Evolutionary conservation across 2,329 filamentous ascomycete genomes (phyloP), one percentile per base, ranked within the genome.

Genomic region (Alternaria hordeiaustralica): DNA sequence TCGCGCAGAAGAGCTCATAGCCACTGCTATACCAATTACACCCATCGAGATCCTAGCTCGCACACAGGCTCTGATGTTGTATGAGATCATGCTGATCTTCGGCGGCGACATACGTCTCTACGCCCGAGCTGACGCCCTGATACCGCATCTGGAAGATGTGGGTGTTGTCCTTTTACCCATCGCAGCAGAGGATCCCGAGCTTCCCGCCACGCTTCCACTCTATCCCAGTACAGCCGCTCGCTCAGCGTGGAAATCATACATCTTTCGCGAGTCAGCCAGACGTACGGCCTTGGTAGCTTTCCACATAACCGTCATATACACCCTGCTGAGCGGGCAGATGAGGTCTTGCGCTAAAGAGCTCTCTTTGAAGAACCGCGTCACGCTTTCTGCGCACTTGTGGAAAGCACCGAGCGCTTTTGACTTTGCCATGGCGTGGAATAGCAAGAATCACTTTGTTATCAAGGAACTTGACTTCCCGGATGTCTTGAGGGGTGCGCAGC

Each of bases 261-360:
- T 86, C 3, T 78, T 87, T 20, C 81, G 86, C 11, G 87, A 89
- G 70, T 87, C 86, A 0, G 78, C 83, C 1, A 81, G 86, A 3
- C 83, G 87, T 15, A 88, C 86, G 0, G 77, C 85, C 0, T 74
- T 88, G 2, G 77, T 85, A 12, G 72, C 82, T 0, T 84, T 84
- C 64, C 86, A 85, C 46, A 80, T 87, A 61, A 54, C 72, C 6
- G 61, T 72, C 11, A 59, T 77, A n/a, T 76, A 61, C 36, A 58
- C 60, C 15, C 33, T 77, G 3, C 25, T 78, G 1, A 57, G 56
- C 7, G 71, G 72, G 10, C 61, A 69, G 4, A 13, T 69, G 6
- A 41, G 30, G 4, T 25, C 62, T 3, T 79, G 76, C 47, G 15
- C 54, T 3, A 50, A 63, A 6, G 23, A 62, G 4, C 41, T 67